Evolutionary conservation across 2,329 filamentous ascomycete genomes (phyloP).

Genomic region (Westerdykella ornata): DNA sequence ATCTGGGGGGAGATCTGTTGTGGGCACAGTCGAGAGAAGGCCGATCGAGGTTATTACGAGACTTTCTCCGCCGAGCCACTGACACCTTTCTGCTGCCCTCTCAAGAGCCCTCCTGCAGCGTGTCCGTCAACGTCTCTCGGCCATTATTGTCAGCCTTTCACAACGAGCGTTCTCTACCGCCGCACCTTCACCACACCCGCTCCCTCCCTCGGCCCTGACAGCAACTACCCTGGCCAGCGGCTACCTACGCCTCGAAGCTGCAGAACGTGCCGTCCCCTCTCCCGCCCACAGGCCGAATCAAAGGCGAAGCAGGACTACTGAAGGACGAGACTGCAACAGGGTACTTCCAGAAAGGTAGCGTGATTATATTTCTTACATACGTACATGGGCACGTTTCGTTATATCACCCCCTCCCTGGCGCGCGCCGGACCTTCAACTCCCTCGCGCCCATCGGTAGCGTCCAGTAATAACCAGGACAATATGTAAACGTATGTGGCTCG

Average conservation of each 20-base stretch:
- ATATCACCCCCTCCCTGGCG: slow-evolving; percentile 9
- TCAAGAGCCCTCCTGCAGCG: neutral
- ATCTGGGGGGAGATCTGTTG: slow-evolving; percentile 29
- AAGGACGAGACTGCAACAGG: neutral
- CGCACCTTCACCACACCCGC: neutral
- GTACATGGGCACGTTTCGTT: slow-evolving; percentile 6
- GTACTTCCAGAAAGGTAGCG: slow-evolving; percentile 21
- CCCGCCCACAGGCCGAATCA: slow-evolving; percentile 2
- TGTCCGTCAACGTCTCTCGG: neutral
- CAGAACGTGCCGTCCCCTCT: neutral
- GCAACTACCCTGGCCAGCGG: neutral
- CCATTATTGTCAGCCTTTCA: neutral
- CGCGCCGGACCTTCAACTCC: slow-evolving; percentile 13
- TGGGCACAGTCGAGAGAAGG: slow-evolving; percentile 26
- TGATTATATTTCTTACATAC: slow-evolving; percentile 11
- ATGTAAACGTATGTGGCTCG: slow-evolving; percentile 14
- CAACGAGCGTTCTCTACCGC: neutral
- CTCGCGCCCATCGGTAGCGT: slow-evolving; percentile 12
- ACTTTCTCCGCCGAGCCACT: slow-evolving; percentile 32
- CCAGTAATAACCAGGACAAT: slow-evolving; percentile 13
- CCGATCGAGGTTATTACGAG: slow-evolving; percentile 38
- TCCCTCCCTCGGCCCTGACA: neutral
- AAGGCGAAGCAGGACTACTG: neutral
- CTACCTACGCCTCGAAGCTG: neutral
- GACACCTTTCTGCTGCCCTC: slow-evolving; percentile 19